Conservation (phyloP, 805 yeast genomes). For the Wickerhamiella alocasiicola region DNA sequence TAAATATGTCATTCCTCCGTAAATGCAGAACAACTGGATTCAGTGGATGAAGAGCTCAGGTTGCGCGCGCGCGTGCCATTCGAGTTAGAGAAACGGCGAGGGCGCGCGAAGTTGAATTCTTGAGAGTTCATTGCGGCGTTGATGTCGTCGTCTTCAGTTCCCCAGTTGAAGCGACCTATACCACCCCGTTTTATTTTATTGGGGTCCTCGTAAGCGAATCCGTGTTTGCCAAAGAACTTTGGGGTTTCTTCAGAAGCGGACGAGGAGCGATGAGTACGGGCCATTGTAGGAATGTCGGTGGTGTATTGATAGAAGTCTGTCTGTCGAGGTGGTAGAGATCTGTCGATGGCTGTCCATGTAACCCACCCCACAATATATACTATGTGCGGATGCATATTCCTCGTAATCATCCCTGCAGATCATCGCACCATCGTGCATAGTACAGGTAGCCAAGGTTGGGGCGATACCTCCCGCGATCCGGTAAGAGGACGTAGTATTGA, state of each 20-base stretch:
- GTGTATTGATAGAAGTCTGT: too few species aligned
- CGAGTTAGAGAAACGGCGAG: conserved; percentile 30
- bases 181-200: conserved; percentile 71
- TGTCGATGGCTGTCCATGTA: background rate
- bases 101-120: conserved; percentile 32
- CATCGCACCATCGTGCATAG: conserved; percentile 1
- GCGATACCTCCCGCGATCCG: too few species aligned
- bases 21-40: conserved; percentile 2
- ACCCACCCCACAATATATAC: background rate
- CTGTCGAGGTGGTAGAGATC: background rate
- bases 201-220: conserved; percentile 56
- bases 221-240: conserved; percentile 69
- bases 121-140: conserved; percentile 49
- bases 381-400: background rate
- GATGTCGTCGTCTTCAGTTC: conserved; percentile 54
- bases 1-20: background rate
- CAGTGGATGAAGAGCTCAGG: background rate
- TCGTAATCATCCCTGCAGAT: conserved; percentile 7
- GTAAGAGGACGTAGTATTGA: too few species aligned
- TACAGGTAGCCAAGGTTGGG: too few species aligned
- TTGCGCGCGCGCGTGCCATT: conserved; percentile 1
- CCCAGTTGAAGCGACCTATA: conserved; percentile 84
- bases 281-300: conserved; percentile 15
- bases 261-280: conserved; percentile 23
- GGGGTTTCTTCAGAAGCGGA: conserved; percentile 47